Evolutionary conservation across 352 stramenopile species (phyloP).

Genomic region (Thraustochytrium striatum): DNA sequence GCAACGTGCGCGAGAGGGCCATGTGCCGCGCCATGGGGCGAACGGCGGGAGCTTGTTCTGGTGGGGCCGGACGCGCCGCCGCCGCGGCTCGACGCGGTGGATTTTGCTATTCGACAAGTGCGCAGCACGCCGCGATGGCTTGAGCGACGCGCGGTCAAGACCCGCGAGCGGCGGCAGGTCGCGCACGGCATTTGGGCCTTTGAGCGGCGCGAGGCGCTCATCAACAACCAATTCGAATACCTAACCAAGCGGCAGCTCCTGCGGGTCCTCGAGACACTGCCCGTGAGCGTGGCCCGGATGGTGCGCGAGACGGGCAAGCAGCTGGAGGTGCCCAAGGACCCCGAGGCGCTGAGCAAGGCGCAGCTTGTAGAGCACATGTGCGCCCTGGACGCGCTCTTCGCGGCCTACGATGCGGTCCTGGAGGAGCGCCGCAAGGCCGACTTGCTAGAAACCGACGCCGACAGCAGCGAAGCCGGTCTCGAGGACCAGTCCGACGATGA

Average conservation of each 20-base stretch:
- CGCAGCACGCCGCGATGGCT: not conserved
- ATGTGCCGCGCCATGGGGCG: too few species aligned
- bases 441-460: not conserved
- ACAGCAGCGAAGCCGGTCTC: not conserved
- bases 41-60: too few species aligned
- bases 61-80: too few species aligned
- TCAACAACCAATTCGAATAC: not conserved
- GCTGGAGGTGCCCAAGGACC: not conserved
- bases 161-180: not conserved
- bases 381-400: not conserved
- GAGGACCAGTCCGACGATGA: not conserved
- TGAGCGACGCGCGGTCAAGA: too few species aligned
- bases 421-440: not conserved
- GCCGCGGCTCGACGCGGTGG: conserved; percentile 21
- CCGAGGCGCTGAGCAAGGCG: not conserved
- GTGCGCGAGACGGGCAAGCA: not conserved
- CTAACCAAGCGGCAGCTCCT: conserved; percentile 28
- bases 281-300: not conserved
- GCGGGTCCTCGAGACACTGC: not conserved
- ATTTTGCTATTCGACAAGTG: not conserved
- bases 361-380: not conserved
- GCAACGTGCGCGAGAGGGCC: too few species aligned
- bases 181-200: not conserved
- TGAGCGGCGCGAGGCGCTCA: not conserved
- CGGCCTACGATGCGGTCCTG: not conserved